These are phyloP conservation scores for Dalechampia spathulata DNA, from an alignment of 441 rosid species.

Conservation along the genomic window DNA sequence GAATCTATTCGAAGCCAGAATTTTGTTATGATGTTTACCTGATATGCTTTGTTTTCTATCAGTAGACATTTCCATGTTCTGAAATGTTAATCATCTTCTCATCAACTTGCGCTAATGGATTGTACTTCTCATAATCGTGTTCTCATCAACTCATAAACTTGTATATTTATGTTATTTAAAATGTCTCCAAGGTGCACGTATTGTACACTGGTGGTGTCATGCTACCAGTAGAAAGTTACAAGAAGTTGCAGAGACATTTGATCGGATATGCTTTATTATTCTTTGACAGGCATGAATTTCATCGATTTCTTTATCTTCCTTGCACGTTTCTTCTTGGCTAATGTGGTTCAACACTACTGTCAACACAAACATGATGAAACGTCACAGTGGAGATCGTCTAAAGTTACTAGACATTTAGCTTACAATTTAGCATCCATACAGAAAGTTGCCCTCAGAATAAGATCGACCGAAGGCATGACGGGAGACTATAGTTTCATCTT, in stretches of 20 bases:
- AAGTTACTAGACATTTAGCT: slow-evolving; percentile 31
- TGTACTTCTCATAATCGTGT: too few relatives aligned
- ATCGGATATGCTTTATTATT: too few relatives aligned
- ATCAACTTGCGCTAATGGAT: too few relatives aligned
- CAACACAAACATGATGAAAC: slow-evolving; percentile 19
- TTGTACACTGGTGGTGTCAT: not conserved
- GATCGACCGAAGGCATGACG: slow-evolving; percentile 29
- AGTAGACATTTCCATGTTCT: not conserved
- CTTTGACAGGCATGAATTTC: slow-evolving; percentile 74
- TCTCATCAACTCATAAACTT: not conserved
- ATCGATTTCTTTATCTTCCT: slow-evolving; percentile 61
- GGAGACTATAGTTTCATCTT: slow-evolving; percentile 26
- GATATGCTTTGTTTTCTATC: not conserved
- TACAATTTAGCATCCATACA: slow-evolving; percentile 44
- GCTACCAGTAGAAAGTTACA: not conserved
- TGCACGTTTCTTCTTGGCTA: slow-evolving; percentile 50
- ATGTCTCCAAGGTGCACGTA: not conserved
- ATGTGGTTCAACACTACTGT: slow-evolving; percentile 34
- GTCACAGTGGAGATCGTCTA: slow-evolving; percentile 19
- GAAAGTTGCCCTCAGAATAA: slow-evolving; percentile 46
- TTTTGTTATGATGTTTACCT: not conserved
- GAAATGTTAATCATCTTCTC: not conserved
- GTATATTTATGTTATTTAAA: not conserved
- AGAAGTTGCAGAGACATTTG: not conserved
- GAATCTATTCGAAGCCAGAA: not conserved